Base-by-base conservation (phyloP, 2,329 filamentous ascomycete genomes). In the Zasmidium angulare region DNA sequence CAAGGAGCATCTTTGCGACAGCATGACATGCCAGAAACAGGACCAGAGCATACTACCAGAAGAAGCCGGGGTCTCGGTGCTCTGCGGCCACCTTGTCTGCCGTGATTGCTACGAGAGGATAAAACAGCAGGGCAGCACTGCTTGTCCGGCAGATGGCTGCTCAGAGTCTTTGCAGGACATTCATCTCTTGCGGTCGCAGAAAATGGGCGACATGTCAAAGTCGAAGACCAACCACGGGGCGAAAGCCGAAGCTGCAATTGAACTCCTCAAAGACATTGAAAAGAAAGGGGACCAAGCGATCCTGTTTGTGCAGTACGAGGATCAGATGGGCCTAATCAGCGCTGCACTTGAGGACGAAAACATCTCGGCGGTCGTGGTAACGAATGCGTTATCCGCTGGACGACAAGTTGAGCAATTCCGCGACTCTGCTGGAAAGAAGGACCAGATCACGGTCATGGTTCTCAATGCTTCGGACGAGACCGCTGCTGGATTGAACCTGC, bases 401-500 rank as follows among this genome's bases (percentile, higher is more conserved):
- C 7, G 46, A 0, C 62, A 62, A 19, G 66, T 72, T 40, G 49
- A 50, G 0, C 46, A 53, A 1, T 73, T 73, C 60, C 56, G 58
- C 6, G 58, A 66, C 3, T 59, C 50, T 3, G 57, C 56, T 7
- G 53, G 36, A 3, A 53, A 36, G 1, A n/a, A 51, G 1, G 66
- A 74, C 50, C 60, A 64, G 9, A 68, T 70, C 47, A 82, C 79
- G 53, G 82, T 85, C 0, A 73, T 89, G 3, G 74, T 89, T 17
- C 73, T 89, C 26, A 82, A 84, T 58, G 74, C 86, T 1, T 79
- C 79, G 1, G 79, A 80, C 62, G 82, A 83, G 31, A 82, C 82
- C 55, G 83, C 86, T 2, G 81, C 86, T 29, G 87, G 87, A 2
- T 66, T 64, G 2, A 89, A 89, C 63, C 72, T 89, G 1, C 83